These are phyloP conservation scores for Arthrobotrys sinensis DNA, from an alignment of 2,329 filamentous ascomycete genomes.

Conservation along the genomic window DNA sequence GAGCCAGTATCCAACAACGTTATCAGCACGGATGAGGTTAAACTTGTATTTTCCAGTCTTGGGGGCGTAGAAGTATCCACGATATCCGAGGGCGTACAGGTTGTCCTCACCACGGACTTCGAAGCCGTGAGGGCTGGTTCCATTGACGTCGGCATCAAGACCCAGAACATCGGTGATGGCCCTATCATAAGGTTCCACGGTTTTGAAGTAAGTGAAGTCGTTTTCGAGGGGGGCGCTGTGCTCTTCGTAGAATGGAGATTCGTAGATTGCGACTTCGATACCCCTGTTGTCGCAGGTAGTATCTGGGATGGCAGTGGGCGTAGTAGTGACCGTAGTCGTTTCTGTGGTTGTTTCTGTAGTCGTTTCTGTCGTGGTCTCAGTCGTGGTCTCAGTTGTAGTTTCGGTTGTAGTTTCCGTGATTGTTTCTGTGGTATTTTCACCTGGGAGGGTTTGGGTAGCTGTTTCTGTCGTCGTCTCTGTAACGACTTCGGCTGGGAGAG, in stretches of 20 bases:
- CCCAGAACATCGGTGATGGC: no score
- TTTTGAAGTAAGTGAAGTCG: slow-evolving; percentile 34
- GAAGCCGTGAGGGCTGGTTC: background rate
- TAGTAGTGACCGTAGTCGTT: background rate
- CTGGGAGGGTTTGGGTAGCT: background rate
- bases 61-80: slow-evolving; percentile 25
- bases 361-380: background rate
- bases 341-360: background rate
- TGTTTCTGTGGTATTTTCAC: background rate
- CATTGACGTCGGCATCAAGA: background rate
- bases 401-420: background rate
- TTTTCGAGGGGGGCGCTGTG: slow-evolving; percentile 10
- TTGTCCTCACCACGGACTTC: background rate
- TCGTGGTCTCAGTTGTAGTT: no score
- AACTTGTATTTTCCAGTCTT: slow-evolving; percentile 11
- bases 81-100: slow-evolving; percentile 12
- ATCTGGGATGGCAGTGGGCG: background rate
- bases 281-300: background rate
- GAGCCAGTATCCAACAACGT: slow-evolving; percentile 19
- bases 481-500: no score
- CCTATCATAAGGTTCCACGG: background rate
- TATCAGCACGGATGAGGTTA: background rate
- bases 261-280: slow-evolving; percentile 15
- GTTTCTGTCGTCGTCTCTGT: background rate
- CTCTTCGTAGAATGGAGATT: background rate